These are phyloP conservation scores for Ceratocystis cacaofunesta DNA, from an alignment of 2,329 filamentous ascomycete genomes.

Conservation along the genomic window DNA sequence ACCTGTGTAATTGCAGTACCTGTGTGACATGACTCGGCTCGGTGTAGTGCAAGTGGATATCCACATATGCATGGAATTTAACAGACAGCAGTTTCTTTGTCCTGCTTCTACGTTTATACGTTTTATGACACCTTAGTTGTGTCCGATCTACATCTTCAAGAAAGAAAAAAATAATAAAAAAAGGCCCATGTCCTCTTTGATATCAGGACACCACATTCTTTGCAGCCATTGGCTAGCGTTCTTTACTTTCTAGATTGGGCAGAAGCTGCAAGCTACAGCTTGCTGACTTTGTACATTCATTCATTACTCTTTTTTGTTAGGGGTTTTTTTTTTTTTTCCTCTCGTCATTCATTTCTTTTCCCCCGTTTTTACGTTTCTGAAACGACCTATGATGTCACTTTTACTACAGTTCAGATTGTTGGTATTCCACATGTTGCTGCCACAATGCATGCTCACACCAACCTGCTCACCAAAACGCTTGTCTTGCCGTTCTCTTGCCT, in stretches of 20 bases:
- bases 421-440: background rate
- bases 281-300: background rate
- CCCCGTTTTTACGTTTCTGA: background rate
- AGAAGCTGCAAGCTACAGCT: background rate
- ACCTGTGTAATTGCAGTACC: slow-evolving; percentile 1
- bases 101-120: background rate
- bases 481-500: background rate
- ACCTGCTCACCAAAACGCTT: background rate
- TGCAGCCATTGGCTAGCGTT: background rate
- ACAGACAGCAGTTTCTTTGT: background rate
- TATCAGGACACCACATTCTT: background rate
- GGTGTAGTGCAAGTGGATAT: background rate
- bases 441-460: background rate
- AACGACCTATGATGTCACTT: background rate
- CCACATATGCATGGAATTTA: background rate
- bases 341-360: background rate
- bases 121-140: background rate
- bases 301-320: too few species aligned
- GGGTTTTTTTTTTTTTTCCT: background rate
- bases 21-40: background rate
- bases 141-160: background rate
- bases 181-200: background rate
- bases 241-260: too few species aligned
- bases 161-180: background rate
- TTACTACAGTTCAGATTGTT: background rate